These are phyloP conservation scores for Bjerkandera adusta DNA, from an alignment of 1,284 basidiomycete genomes.

Conservation along the genomic window DNA sequence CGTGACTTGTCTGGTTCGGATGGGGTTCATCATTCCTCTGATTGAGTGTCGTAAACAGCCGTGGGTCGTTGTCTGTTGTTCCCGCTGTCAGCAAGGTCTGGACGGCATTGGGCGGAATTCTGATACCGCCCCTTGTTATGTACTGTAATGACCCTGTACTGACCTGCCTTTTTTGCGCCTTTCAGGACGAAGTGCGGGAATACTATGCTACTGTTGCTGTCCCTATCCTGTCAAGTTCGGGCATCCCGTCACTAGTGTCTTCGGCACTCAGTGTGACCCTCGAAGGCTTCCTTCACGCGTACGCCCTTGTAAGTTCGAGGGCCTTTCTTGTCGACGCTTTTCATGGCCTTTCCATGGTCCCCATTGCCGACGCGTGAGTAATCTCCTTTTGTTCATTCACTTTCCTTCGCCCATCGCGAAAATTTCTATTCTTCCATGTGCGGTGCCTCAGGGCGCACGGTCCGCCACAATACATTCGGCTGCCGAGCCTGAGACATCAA, in stretches of 20 bases:
- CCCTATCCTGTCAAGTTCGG: slow-evolving; percentile 29
- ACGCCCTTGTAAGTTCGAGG: slow-evolving; percentile 80
- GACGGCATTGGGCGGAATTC: background rate
- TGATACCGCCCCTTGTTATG: no score
- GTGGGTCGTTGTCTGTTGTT: no score
- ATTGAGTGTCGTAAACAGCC: no score
- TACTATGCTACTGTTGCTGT: slow-evolving; percentile 46
- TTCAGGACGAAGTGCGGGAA: slow-evolving; percentile 43
- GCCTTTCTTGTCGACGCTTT: slow-evolving; percentile 88
- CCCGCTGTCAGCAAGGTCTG: background rate
- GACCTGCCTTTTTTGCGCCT: slow-evolving; percentile 7
- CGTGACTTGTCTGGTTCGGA: background rate
- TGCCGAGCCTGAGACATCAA: no score
- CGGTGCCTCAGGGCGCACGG: no score
- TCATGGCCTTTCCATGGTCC: slow-evolving; percentile 85
- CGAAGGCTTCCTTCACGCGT: slow-evolving; percentile 65
- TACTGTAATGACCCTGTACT: no score
- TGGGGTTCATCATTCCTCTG: no score
- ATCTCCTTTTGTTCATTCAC: slow-evolving; percentile 6
- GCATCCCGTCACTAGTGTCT: slow-evolving; percentile 12
- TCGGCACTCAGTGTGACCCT: slow-evolving; percentile 25
- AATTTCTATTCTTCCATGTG: no score
- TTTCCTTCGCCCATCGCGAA: slow-evolving; percentile 2
- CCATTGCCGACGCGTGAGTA: slow-evolving; percentile 83
- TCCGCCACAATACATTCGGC: no score